These are phyloP conservation scores for Phaeotremella fagi DNA, from an alignment of 768 basidiomycete genomes.

Conservation along the genomic window DNA sequence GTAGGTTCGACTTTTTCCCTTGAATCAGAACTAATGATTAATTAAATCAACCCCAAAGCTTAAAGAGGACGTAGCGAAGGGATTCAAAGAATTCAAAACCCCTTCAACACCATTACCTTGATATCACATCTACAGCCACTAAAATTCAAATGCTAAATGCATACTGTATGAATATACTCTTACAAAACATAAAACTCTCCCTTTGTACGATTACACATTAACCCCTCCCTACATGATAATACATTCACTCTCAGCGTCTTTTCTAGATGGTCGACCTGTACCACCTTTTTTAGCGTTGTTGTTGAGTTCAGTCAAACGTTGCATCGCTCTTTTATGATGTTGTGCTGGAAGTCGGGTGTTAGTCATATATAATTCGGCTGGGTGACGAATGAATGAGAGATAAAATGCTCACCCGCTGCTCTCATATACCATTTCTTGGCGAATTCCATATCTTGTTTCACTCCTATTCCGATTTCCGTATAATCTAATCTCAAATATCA, in stretches of 20 bases:
- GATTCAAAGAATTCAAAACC: conserved; percentile 24
- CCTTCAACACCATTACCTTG: too few relatives aligned
- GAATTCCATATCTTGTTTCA: conserved; percentile 91
- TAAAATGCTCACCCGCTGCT: conserved; percentile 71
- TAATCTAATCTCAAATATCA: conserved; percentile 58
- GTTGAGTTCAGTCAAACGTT: conserved; percentile 90
- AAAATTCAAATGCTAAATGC: too few relatives aligned
- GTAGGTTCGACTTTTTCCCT: conserved; percentile 11
- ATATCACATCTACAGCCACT: too few relatives aligned
- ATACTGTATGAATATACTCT: not conserved
- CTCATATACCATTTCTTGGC: conserved; percentile 99
- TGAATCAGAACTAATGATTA: not conserved
- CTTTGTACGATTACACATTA: not conserved
- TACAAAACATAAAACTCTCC: not conserved
- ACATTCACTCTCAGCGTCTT: conserved; percentile 91
- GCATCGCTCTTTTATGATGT: conserved; percentile 98
- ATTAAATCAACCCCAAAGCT: conserved; percentile 17
- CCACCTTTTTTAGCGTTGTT: conserved; percentile 64
- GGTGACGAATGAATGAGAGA: not conserved
- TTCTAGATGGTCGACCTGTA: conserved; percentile 76
- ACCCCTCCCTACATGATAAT: conserved; percentile 56
- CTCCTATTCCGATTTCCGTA: conserved; percentile 93
- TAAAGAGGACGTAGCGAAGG: conserved; percentile 40
- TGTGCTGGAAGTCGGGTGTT: conserved; percentile 61
- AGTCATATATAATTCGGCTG: not conserved